Base-by-base conservation (phyloP, 805 yeast genomes). In the Lipomyces lipofer region DNA sequence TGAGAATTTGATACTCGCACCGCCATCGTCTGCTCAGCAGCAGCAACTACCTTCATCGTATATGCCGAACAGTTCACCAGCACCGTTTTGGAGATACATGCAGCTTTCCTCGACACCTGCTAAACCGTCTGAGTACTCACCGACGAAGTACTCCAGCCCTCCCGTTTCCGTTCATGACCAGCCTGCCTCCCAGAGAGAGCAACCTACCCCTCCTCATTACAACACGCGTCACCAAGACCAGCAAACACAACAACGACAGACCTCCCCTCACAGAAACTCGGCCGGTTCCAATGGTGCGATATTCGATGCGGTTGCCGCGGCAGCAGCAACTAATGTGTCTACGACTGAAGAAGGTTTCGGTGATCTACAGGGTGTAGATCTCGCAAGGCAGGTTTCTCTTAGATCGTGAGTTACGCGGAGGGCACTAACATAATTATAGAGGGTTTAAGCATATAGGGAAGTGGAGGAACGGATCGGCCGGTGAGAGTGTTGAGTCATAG, bases 61-160 rank as follows among this genome's bases (percentile, higher is more conserved):
- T 80, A 71, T 72, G 66, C 75, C 74, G 5, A 77, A 73, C 46
- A 80, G 85, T 28, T 88, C 96, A 1, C 98, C 98, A 1, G 97
- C 96, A 7, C 71, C 75, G 15, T 80, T 91, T 55, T 88, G 97
- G 97, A 88, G 86, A 67, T 84, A 88, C 72, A 88, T 91, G 66
- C 96, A 90, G 65, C 83, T 91, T 47, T 72, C 76, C 51, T 74
- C 81, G 54, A 25, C 61, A 19, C 61, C 62, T 56, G 66, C 30
- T 51, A 59, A 51, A 46, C 59, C 50, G 38, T 30, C 49, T n/a
- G 67, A 64, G 2, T 58, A 56, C 39, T 63, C 68, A 10, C 70
- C 71, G 13, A 61, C 67, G 13, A 68, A 68, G 60, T 65, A 57
- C 56, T 58, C 62, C 38, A 62, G 62, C 35, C 70, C 66, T 28